Base-by-base conservation (phyloP, 2,329 filamentous ascomycete species). In the Colletotrichum sp. region DNA sequence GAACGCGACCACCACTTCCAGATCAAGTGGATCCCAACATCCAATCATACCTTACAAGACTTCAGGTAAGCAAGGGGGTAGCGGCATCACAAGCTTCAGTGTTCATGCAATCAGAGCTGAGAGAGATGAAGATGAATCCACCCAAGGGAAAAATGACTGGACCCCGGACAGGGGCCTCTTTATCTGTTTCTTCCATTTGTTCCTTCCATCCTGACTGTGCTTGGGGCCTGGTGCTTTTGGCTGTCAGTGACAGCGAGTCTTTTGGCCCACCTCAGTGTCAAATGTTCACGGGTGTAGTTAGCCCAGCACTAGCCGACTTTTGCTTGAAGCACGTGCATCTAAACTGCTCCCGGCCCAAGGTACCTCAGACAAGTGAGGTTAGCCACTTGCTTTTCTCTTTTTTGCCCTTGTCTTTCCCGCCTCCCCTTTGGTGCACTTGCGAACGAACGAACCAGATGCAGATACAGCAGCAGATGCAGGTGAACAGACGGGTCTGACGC, bases 71-170 rank as follows among this genome's bases (percentile, higher is more conserved):
- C 70, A 69, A 29, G 59, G 66, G 21, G 43, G 65, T 63, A 43
- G 33, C 18, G 4, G 54, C n/a, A 38, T 65, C 66, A 64, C 66
- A 72, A 59, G 70, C 66, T 72, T 72, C n/a, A n/a, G n/a, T n/a
- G n/a, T n/a, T n/a, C 70, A 69, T 72, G 66, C 66, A 69, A 72
- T 64, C 70, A 69, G 65, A 51, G 66, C 58, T 34, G 47, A 57
- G 51, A 24, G 59, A 18, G 31, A 47, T 21, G 31, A 38, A 16
- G 31, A 71, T 18, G 69, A 67, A 54, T 34, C 59, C 27, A 33
- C 33, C 34, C 38, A 18, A n/a, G 31, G 43, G n/a, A 47, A 38
- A 54, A 47, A 66, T 55, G 61, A 59, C 21, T 54, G 36, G 66
- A 72, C 64, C 57, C 65, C 65, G 69, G 65, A 47, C 27, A 64